These are phyloP conservation scores for Cyberlindnera samutprakarnensis DNA, from an alignment of 805 yeast genomes.

Conservation along the genomic window DNA sequence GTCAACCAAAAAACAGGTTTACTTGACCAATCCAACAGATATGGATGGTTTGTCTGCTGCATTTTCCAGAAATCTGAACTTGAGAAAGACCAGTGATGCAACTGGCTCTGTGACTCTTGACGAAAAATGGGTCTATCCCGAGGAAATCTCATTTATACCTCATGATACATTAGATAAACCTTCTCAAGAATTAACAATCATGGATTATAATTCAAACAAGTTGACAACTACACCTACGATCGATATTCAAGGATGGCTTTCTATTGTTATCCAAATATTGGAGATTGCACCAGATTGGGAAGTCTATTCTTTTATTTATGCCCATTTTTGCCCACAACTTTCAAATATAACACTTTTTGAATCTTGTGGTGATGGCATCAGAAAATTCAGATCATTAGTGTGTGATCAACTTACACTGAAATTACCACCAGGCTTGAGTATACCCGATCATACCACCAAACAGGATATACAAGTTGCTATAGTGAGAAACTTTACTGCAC, in stretches of 20 bases:
- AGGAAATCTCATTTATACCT: constrained; percentile 42
- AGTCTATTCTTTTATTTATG: constrained; percentile 53
- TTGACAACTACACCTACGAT: constrained; percentile 18
- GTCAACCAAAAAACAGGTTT: constrained; percentile 36
- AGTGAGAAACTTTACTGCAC: constrained; percentile 53
- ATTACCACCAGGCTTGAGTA: constrained; percentile 32
- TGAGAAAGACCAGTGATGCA: constrained; percentile 17
- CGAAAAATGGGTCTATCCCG: constrained; percentile 57
- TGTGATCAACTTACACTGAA: constrained; percentile 54
- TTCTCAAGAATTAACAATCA: constrained; percentile 19
- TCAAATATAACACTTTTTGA: constrained; percentile 48
- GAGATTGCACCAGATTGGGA: constrained; percentile 62
- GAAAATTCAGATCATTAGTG: constrained; percentile 35
- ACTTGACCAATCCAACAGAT: constrained; percentile 46
- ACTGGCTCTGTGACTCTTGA: constrained; percentile 15
- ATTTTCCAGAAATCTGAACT: constrained; percentile 39
- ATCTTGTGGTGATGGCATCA: constrained; percentile 30
- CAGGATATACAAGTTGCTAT: constrained; percentile 61
- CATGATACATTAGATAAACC: constrained; percentile 34
- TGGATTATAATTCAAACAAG: constrained; percentile 18
- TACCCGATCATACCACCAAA: constrained; percentile 40
- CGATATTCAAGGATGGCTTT: constrained; percentile 46
- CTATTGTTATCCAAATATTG: constrained; percentile 40
- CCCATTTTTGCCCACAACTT: constrained; percentile 66
- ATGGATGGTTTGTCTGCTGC: constrained; percentile 61